These are phyloP conservation scores for Syncephalastrum racemosum DNA, from an alignment of 371 early-diverging fungal genomes.

Conservation along the genomic window DNA sequence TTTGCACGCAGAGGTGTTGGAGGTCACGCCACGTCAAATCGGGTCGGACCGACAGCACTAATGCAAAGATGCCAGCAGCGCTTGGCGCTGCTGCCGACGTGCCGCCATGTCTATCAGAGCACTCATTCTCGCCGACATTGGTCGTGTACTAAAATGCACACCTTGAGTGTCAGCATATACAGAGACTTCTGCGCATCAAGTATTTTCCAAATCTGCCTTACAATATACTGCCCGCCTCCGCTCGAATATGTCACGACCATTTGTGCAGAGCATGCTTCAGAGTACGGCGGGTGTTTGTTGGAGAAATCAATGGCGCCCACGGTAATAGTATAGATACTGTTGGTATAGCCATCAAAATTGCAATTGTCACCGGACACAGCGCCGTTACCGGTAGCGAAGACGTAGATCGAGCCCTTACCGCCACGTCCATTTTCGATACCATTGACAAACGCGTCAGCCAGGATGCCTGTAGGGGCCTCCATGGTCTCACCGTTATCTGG, in stretches of 20 bases:
- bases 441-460: constrained; percentile 78
- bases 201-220: constrained; percentile 36
- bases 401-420: constrained; percentile 87
- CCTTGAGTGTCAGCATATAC: no score
- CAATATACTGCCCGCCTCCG: constrained; percentile 74
- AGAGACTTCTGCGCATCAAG: neutral
- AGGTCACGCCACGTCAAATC: constrained; percentile 94
- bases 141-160: constrained; percentile 72
- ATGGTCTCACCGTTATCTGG: constrained; percentile 86
- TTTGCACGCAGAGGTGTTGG: constrained; percentile 79
- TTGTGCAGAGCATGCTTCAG: constrained; percentile 90
- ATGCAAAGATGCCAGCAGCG: constrained; percentile 91
- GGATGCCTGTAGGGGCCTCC: constrained; percentile 84
- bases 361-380: constrained; percentile 84
- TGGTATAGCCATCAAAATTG: constrained; percentile 97
- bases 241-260: constrained; percentile 88
- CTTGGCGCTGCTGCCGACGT: constrained; percentile 98
- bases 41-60: constrained; percentile 82
- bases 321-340: constrained; percentile 92
- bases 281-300: constrained; percentile 81
- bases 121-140: constrained; percentile 68
- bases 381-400: constrained; percentile 97
- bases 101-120: constrained; percentile 85
- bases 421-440: constrained; percentile 84
- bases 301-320: constrained; percentile 86